phyloP scores from a whole-genome alignment of 1,284 basidiomycete genomes.

The Ceratobasidium sp. region DNA sequence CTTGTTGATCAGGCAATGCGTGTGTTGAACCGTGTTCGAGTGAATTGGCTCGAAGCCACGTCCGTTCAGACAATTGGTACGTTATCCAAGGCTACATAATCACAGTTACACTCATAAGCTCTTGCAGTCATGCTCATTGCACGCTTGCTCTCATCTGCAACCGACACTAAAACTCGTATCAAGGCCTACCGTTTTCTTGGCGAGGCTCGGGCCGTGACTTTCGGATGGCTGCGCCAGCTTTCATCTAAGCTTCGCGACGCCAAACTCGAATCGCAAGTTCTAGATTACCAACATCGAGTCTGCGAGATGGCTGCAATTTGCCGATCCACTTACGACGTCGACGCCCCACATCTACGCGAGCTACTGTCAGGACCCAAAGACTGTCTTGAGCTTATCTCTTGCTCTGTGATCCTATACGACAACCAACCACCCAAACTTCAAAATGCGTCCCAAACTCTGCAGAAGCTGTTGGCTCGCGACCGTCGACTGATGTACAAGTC shows the following conservation, averaged over 20 bases:
- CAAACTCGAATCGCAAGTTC: slow-evolving; percentile 46
- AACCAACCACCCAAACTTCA: slow-evolving; percentile 47
- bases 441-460: neutral
- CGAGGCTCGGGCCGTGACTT: slow-evolving; percentile 52
- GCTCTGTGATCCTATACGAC: slow-evolving; percentile 53
- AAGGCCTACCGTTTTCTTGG: slow-evolving; percentile 50
- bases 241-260: slow-evolving; percentile 47
- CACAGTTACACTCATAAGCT: neutral
- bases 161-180: slow-evolving; percentile 31
- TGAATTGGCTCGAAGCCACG: slow-evolving; percentile 59
- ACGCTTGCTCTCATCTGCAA: slow-evolving; percentile 54
- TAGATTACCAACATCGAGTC: slow-evolving; percentile 50
- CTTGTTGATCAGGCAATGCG: slow-evolving; percentile 54
- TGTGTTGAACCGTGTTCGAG: slow-evolving; percentile 52
- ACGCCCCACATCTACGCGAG: slow-evolving; percentile 39
- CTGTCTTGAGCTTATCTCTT: slow-evolving; percentile 54
- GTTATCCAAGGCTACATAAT: neutral
- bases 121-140: slow-evolving; percentile 51
- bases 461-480: slow-evolving; percentile 46
- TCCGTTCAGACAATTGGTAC: slow-evolving; percentile 54
- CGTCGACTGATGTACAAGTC: slow-evolving; percentile 52
- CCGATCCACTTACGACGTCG: slow-evolving; percentile 58
- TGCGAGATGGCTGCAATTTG: slow-evolving; percentile 57
- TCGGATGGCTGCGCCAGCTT: slow-evolving; percentile 56
- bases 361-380: slow-evolving; percentile 46